These are phyloP conservation scores for Globisporangium abappressorium DNA, from an alignment of 352 stramenopile species.

Conservation along the genomic window DNA sequence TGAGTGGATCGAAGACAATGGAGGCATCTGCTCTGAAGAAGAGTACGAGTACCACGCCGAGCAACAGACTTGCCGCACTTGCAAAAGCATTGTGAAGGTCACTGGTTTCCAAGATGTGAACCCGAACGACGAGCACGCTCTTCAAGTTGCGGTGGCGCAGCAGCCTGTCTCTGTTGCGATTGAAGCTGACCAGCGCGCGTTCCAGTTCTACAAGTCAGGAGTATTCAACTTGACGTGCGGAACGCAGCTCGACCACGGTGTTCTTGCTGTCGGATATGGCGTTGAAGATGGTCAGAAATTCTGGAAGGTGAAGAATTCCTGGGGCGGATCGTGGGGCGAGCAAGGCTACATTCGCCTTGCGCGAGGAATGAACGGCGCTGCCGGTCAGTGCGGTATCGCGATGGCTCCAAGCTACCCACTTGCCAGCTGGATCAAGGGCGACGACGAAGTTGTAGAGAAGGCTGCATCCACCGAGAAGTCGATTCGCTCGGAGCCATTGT, in stretches of 20 bases:
- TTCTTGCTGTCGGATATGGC: conserved; percentile 96
- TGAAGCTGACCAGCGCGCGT: conserved; percentile 91
- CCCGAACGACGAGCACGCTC: conserved; percentile 72
- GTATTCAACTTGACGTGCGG: conserved; percentile 87
- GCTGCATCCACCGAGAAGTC: not conserved
- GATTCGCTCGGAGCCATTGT: conserved; percentile 20
- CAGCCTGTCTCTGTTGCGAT: conserved; percentile 94
- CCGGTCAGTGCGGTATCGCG: conserved; percentile 73
- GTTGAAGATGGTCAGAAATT: conserved; percentile 80
- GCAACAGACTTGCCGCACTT: conserved; percentile 75
- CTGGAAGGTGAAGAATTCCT: conserved; percentile 98
- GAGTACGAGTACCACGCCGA: conserved; percentile 95
- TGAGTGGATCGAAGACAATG: conserved; percentile 91
- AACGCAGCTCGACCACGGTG: conserved; percentile 95
- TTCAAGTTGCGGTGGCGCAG: conserved; percentile 89
- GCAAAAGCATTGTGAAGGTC: conserved; percentile 83
- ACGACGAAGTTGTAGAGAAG: conserved; percentile 11
- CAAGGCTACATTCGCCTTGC: conserved; percentile 92
- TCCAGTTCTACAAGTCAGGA: conserved; percentile 97
- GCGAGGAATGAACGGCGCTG: conserved; percentile 49
- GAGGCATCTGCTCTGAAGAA: conserved; percentile 92
- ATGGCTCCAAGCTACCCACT: conserved; percentile 74
- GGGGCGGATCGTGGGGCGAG: conserved; percentile 91
- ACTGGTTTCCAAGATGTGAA: conserved; percentile 88
- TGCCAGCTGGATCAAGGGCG: conserved; percentile 32